Conservation (phyloP, 2,329 filamentous ascomycete genomes). For the Didymella pomorum region DNA sequence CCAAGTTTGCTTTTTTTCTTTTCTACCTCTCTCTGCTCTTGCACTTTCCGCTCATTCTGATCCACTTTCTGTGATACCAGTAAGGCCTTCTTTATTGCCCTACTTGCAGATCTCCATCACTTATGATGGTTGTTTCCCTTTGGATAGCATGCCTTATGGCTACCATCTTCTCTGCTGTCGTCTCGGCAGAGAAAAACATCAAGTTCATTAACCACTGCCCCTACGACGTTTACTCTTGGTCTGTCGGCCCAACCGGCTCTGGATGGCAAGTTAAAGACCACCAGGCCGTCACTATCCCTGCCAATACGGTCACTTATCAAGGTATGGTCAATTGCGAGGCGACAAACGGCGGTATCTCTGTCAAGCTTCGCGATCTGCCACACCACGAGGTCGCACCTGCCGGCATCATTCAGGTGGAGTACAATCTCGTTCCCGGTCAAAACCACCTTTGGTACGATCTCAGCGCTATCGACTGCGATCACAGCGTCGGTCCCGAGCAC, state of each 20-base stretch:
- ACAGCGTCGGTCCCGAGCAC: conserved; percentile 7
- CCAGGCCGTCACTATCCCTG: conserved; percentile 20
- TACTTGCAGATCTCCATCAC: neutral
- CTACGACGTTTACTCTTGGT: conserved; percentile 34
- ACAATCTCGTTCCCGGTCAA: conserved; percentile 23
- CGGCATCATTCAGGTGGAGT: conserved; percentile 38
- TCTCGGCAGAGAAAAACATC: conserved; percentile 25
- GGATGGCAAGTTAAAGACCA: conserved; percentile 18
- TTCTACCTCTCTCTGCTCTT: neutral
- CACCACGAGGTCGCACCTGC: conserved; percentile 25
- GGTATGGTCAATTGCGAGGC: conserved; percentile 22
- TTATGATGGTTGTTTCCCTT: neutral
- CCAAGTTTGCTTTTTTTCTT: neutral
- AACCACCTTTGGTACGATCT: conserved; percentile 35
- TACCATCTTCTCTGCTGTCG: neutral
- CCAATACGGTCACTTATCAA: conserved; percentile 12
- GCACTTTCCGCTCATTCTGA: neutral
- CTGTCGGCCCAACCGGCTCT: conserved; percentile 19
- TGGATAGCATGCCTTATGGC: neutral
- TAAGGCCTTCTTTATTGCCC: neutral
- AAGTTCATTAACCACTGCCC: conserved; percentile 36
- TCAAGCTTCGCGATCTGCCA: conserved; percentile 38
- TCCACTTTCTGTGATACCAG: neutral
- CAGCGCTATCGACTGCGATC: conserved; percentile 31
- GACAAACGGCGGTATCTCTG: conserved; percentile 21